A percentile compares a stretch with the other conserved stretches of the same genome.
phyloP scores from a whole-genome alignment of 345 rosid genomes.

The Citrus cavaleriei region DNA sequence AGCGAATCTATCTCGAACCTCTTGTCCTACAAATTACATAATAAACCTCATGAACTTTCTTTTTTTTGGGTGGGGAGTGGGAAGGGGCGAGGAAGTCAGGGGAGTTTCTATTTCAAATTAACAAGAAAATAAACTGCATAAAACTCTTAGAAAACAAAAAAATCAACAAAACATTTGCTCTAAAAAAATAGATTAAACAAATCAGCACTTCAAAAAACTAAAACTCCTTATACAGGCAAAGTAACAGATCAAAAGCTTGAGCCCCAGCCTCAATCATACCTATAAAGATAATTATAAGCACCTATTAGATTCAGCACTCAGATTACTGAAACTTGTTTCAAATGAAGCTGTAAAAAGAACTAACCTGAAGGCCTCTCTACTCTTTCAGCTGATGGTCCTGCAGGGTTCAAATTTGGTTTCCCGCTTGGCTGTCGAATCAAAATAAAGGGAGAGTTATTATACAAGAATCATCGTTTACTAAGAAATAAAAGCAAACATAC shows the following conservation, averaged over 20 bases:
- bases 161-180: background rate
- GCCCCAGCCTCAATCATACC: background rate
- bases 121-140: background rate
- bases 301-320: background rate
- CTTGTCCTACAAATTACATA: slow-evolving; percentile 60
- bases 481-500: background rate
- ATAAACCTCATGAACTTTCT: background rate
- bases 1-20: slow-evolving; percentile 68
- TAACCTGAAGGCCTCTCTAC: slow-evolving; percentile 71
- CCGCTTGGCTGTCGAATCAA: slow-evolving; percentile 38
- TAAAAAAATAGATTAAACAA: background rate
- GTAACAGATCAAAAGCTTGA: background rate
- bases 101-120: background rate
- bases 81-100: too few species aligned
- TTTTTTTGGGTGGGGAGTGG: background rate
- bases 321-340: background rate
- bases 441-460: background rate
- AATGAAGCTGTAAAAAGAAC: slow-evolving; percentile 12
- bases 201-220: background rate
- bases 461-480: background rate
- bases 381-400: slow-evolving; percentile 72
- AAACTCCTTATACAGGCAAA: background rate
- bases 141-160: background rate
- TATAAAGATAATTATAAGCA: background rate
- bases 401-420: slow-evolving; percentile 54